phyloP scores from a whole-genome alignment of 1,284 basidiomycete species.

The Golubevia sp. region DNA sequence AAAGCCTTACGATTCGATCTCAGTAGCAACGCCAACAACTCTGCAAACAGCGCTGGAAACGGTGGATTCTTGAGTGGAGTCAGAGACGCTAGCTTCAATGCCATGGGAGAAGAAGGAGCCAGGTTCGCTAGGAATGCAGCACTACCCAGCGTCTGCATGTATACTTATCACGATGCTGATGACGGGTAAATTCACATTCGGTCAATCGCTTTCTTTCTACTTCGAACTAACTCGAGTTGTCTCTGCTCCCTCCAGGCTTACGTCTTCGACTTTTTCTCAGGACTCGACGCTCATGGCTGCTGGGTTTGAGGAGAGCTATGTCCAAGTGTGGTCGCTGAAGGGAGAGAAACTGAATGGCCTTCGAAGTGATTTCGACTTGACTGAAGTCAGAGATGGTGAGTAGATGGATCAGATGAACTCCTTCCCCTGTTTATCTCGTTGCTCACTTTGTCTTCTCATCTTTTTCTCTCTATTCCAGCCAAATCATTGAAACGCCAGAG shows the following conservation, averaged over 20 bases:
- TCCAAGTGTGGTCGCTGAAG: slow-evolving; percentile 92
- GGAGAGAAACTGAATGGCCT: slow-evolving; percentile 82
- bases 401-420: slow-evolving; percentile 18
- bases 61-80: slow-evolving; percentile 25
- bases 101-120: slow-evolving; percentile 35
- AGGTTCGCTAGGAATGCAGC: slow-evolving; percentile 40
- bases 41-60: neutral
- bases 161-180: slow-evolving; percentile 58
- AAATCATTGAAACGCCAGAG: slow-evolving; percentile 35
- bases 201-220: slow-evolving; percentile 4
- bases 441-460: slow-evolving; percentile 1
- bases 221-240: neutral
- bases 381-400: slow-evolving; percentile 73
- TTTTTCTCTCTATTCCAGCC: neutral
- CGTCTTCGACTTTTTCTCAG: slow-evolving; percentile 84
- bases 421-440: slow-evolving; percentile 7
- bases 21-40: slow-evolving; percentile 45
- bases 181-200: slow-evolving; percentile 59
- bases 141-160: slow-evolving; percentile 55
- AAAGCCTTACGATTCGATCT: slow-evolving; percentile 52
- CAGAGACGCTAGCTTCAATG: slow-evolving; percentile 31
- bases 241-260: slow-evolving; percentile 67
- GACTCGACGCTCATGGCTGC: slow-evolving; percentile 94
- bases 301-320: slow-evolving; percentile 93
- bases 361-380: slow-evolving; percentile 75